Percentiles rank a stretch among this genome's conserved stretches.
These are phyloP conservation scores for Parafenestella ontariensis DNA, from an alignment of 2,329 filamentous ascomycete genomes.

Conservation along the genomic window DNA sequence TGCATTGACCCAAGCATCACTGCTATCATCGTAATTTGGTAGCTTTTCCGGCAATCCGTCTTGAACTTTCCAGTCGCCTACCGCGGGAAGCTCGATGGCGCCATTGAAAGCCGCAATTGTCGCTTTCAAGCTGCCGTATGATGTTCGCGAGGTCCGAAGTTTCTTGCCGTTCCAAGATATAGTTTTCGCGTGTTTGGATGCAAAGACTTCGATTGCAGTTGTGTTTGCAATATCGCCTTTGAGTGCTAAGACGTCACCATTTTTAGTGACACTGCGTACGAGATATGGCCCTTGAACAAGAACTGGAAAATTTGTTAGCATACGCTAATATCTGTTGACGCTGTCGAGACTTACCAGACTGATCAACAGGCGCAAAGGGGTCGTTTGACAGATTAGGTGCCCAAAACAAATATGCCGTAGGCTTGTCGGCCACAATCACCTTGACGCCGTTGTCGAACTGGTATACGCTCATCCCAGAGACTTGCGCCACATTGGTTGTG, in stretches of 20 bases:
- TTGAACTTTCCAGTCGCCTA: slow-evolving; percentile 57
- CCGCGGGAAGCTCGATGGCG: slow-evolving; percentile 47
- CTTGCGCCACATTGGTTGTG: slow-evolving; percentile 40
- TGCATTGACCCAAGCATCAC: slow-evolving; percentile 53
- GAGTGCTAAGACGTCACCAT: slow-evolving; percentile 36
- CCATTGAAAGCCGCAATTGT: slow-evolving; percentile 31
- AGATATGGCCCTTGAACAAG: slow-evolving; percentile 53
- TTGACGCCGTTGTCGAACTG: slow-evolving; percentile 48
- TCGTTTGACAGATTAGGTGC: slow-evolving; percentile 49
- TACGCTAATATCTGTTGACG: not conserved
- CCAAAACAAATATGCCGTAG: slow-evolving; percentile 49
- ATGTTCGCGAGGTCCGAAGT: slow-evolving; percentile 37
- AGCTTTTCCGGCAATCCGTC: slow-evolving; percentile 60
- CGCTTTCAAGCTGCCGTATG: slow-evolving; percentile 48
- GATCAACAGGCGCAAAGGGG: slow-evolving; percentile 48
- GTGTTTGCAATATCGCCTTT: slow-evolving; percentile 46
- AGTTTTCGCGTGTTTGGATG: slow-evolving; percentile 29
- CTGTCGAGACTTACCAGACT: slow-evolving; percentile 34
- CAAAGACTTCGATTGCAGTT: slow-evolving; percentile 49
- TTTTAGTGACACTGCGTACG: slow-evolving; percentile 39
- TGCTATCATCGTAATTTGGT: slow-evolving; percentile 53
- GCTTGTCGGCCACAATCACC: slow-evolving; percentile 48
- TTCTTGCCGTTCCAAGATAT: slow-evolving; percentile 50
- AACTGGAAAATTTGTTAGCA: slow-evolving; percentile 25
- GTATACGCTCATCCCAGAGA: slow-evolving; percentile 43